Percentiles rank a stretch among this genome's conserved stretches.
phyloP scores from a whole-genome alignment of 2,329 filamentous ascomycete species.

The Diaporthe eres region DNA sequence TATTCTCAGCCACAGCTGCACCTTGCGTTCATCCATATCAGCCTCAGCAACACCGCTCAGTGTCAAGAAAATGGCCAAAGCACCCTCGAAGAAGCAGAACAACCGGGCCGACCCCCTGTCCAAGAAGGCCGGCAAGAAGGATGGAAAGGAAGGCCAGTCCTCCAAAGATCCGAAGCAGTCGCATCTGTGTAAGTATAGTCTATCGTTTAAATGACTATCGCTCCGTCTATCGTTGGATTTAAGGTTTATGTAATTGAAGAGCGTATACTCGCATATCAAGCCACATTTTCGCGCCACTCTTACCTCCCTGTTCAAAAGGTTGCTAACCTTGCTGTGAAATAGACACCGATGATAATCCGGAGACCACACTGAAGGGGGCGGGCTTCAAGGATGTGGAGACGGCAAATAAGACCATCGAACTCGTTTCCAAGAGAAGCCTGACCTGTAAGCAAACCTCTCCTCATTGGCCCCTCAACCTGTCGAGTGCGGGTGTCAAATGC shows the following conservation, averaged over 20 bases:
- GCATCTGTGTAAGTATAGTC: slow-evolving; percentile 32
- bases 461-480: background rate
- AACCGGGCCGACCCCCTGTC: slow-evolving; percentile 39
- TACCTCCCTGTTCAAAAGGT: background rate
- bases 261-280: background rate
- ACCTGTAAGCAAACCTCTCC: slow-evolving; percentile 20
- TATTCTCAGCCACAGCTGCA: slow-evolving; percentile 1
- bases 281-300: background rate
- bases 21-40: background rate
- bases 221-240: background rate
- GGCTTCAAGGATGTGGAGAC: slow-evolving; percentile 41
- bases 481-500: background rate
- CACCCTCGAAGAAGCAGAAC: slow-evolving; percentile 37
- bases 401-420: slow-evolving; percentile 39
- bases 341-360: slow-evolving; percentile 40
- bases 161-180: slow-evolving; percentile 35
- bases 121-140: slow-evolving; percentile 18
- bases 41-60: background rate
- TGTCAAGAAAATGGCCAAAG: slow-evolving; percentile 34
- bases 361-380: slow-evolving; percentile 38
- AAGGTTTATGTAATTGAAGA: background rate
- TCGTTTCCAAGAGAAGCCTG: slow-evolving; percentile 38
- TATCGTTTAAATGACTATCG: too few relatives aligned
- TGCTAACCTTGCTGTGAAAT: background rate
- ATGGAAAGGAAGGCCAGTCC: slow-evolving; percentile 18